Evolutionary conservation across 176 grass and related monocot genomes (phyloP).

Genomic region (Coix lacrymajobi): DNA sequence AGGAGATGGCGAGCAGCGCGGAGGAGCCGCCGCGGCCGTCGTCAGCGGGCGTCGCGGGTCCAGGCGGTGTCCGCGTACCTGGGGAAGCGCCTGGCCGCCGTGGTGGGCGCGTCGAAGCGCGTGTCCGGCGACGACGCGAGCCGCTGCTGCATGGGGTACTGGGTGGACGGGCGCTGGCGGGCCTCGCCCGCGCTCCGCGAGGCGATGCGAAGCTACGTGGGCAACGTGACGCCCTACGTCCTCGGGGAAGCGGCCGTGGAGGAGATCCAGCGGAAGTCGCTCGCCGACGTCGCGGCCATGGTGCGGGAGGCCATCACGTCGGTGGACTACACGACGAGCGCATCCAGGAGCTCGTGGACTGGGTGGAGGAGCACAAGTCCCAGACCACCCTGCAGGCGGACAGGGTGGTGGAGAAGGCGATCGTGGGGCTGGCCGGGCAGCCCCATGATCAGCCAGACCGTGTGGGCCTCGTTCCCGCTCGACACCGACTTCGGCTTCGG

Average conservation of each 20-base stretch:
- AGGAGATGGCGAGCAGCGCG: not conserved
- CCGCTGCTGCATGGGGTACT: slow-evolving; percentile 32
- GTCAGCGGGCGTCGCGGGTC: not conserved
- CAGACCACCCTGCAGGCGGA: not conserved
- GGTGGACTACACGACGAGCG: slow-evolving; percentile 16
- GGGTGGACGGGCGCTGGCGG: slow-evolving; percentile 28
- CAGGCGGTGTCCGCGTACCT: slow-evolving; percentile 33
- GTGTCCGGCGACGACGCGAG: not conserved
- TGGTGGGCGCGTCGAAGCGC: not conserved
- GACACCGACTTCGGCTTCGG: too few relatives aligned
- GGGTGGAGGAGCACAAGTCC: slow-evolving; percentile 41
- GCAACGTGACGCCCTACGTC: slow-evolving; percentile 29
- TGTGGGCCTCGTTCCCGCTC: not conserved
- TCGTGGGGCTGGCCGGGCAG: not conserved
- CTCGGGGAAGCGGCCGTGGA: slow-evolving; percentile 10
- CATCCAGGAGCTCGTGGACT: slow-evolving; percentile 41
- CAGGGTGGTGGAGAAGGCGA: slow-evolving; percentile 18
- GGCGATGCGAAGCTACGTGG: slow-evolving; percentile 17
- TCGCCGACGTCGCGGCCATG: slow-evolving; percentile 7
- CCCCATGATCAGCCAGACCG: too few relatives aligned
- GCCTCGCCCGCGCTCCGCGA: not conserved
- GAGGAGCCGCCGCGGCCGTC: too few relatives aligned
- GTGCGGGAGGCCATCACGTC: slow-evolving; percentile 23
- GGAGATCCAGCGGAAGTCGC: not conserved
- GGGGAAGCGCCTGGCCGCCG: slow-evolving; percentile 28